phyloP scores from a whole-genome alignment of 2,329 filamentous ascomycete species.

The Trichophyton schoenleinii region DNA sequence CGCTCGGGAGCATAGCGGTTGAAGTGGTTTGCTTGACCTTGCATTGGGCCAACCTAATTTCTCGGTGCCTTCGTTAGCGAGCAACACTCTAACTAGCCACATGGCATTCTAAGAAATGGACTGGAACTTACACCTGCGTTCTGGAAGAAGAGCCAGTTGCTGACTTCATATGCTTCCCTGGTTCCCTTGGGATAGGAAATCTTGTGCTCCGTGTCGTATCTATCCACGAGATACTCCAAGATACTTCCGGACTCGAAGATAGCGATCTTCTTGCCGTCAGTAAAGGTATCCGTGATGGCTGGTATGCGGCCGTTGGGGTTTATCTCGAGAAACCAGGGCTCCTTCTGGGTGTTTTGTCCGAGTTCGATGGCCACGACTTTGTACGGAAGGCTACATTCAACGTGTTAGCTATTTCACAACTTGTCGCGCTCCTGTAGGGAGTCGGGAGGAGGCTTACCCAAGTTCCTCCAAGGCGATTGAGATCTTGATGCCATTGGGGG shows the following conservation, averaged over 20 bases:
- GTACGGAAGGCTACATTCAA: slow-evolving; percentile 51
- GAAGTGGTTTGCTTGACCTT: slow-evolving; percentile 60
- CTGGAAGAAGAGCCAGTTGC: slow-evolving; percentile 67
- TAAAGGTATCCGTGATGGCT: slow-evolving; percentile 66
- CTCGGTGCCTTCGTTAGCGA: neutral
- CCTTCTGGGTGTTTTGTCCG: slow-evolving; percentile 63
- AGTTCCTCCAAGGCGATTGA: slow-evolving; percentile 80
- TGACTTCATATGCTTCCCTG: slow-evolving; percentile 65
- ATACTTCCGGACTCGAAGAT: slow-evolving; percentile 78
- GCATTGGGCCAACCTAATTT: slow-evolving; percentile 2
- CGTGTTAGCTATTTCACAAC: slow-evolving; percentile 9
- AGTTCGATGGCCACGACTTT: slow-evolving; percentile 61
- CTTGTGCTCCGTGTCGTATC: slow-evolving; percentile 71
- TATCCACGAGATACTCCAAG: slow-evolving; percentile 68
- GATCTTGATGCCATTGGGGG: slow-evolving; percentile 82
- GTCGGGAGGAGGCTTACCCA: slow-evolving; percentile 29
- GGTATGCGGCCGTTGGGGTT: slow-evolving; percentile 91
- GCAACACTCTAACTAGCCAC: slow-evolving; percentile 29
- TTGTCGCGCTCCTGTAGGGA: neutral
- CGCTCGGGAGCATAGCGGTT: slow-evolving; percentile 66
- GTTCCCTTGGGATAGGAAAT: slow-evolving; percentile 63
- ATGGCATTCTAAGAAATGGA: slow-evolving; percentile 52
- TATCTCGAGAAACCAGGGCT: slow-evolving; percentile 78
- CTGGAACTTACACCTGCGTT: slow-evolving; percentile 52
- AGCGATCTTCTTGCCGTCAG: slow-evolving; percentile 58